Conservation (phyloP, 345 rosid genomes). For the Dovyalis caffra region DNA sequence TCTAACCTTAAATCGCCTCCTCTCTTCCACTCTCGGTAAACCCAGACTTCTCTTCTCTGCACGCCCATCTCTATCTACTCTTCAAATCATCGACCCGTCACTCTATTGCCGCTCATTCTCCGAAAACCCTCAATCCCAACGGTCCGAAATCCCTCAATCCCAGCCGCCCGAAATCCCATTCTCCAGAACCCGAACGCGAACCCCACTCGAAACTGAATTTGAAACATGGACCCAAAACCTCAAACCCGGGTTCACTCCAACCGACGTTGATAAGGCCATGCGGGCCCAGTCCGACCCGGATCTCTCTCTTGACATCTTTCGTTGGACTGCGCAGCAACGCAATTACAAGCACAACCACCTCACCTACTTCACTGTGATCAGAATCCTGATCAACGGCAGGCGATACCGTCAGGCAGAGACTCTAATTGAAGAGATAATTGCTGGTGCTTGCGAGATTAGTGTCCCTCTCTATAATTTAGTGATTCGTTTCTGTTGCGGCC, state of each 20-base stretch:
- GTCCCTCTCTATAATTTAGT: slow-evolving; percentile 68
- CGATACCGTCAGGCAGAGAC: slow-evolving; percentile 71
- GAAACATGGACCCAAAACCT: slow-evolving; percentile 80
- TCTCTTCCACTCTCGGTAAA: slow-evolving; percentile 12
- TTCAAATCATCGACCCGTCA: neutral
- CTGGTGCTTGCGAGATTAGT: slow-evolving; percentile 78
- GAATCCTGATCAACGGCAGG: slow-evolving; percentile 53
- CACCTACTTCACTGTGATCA: slow-evolving; percentile 65
- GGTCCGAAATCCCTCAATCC: too few relatives aligned
- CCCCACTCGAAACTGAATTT: slow-evolving; percentile 75
- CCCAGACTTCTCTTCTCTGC: slow-evolving; percentile 7
- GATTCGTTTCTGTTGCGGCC: slow-evolving; percentile 76
- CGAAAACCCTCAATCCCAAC: slow-evolving; percentile 21
- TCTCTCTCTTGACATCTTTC: slow-evolving; percentile 86
- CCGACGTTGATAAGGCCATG: slow-evolving; percentile 66
- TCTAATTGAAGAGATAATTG: slow-evolving; percentile 69
- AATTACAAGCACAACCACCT: slow-evolving; percentile 64
- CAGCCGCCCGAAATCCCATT: neutral
- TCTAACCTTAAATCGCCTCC: slow-evolving; percentile 31
- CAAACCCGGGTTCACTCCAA: slow-evolving; percentile 70
- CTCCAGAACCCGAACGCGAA: slow-evolving; percentile 45
- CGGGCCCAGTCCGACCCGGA: slow-evolving; percentile 81
- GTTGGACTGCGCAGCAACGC: slow-evolving; percentile 80
- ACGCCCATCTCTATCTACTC: neutral
- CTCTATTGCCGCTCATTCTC: slow-evolving; percentile 20